Evolutionary conservation across 1,284 basidiomycete genomes (phyloP), one percentile per base, ranked within the genome.

Genomic region (Microbotryomycetes sp.): DNA sequence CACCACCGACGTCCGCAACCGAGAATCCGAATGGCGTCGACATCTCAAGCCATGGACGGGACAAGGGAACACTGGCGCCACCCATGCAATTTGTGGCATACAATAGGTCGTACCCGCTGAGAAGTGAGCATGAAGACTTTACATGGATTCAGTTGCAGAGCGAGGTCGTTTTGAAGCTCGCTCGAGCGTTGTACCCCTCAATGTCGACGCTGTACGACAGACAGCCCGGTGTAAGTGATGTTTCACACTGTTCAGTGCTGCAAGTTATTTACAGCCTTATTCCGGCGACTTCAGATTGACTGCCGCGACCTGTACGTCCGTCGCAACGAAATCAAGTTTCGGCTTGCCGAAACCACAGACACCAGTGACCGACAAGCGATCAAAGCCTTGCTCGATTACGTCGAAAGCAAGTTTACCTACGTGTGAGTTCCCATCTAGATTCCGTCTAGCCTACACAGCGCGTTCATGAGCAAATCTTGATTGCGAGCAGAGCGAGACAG

Each of bases 231-330:
- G 50, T 52, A 28, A 26, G 50, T 16, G 29, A n/a, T n/a, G n/a
- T n/a, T n/a, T n/a, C n/a, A n/a, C n/a, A n/a, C n/a, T n/a, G n/a
- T n/a, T n/a, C n/a, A n/a, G n/a, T n/a, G n/a, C n/a, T n/a, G n/a
- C n/a, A n/a, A n/a, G n/a, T n/a, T n/a, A n/a, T n/a, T n/a, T n/a
- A n/a, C n/a, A n/a, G n/a, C 26, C n/a, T 28, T n/a, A 52, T 32
- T 45, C 49, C 23, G 6, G 23, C 15, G 6, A 3, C n/a, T 5
- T 1, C 32, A 63, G 61, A 52, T 63, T n/a, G 61, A 63, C n/a
- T 54, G 49, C 15, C 51, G 61, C 3, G 47, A 48, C 6, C 49
- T 59, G 25, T 63, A 54, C 26, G 61, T 63, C 22, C 51, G 50
- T 23, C 57, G 61, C 15, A n/a, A 50, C 12, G 7, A 50, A 48